These are phyloP conservation scores for Epichloe sp. DNA, from an alignment of 2,329 filamentous ascomycete species.

Conservation along the genomic window DNA sequence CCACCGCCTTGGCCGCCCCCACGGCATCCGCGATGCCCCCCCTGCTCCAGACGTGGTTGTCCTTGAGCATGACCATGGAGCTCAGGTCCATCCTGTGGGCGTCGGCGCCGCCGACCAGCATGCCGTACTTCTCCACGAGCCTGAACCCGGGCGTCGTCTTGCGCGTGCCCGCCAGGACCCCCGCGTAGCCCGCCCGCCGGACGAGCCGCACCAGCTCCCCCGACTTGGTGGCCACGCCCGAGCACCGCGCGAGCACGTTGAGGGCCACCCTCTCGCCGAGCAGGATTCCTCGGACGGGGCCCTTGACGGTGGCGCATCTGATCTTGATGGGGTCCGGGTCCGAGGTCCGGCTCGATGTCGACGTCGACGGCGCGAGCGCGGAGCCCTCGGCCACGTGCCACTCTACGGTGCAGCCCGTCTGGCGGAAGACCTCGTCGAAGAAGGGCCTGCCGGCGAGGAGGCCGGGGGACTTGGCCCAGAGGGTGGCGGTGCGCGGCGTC, in stretches of 20 bases:
- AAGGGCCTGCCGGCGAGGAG: constrained; percentile 87
- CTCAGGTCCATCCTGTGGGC: constrained; percentile 82
- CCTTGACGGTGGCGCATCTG: constrained; percentile 66
- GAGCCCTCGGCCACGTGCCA: constrained; percentile 76
- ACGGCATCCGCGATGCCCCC: constrained; percentile 81
- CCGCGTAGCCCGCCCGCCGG: constrained; percentile 58
- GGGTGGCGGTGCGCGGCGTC: constrained; percentile 45
- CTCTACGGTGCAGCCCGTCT: constrained; percentile 81
- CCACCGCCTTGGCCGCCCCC: constrained; percentile 65
- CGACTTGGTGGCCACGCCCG: constrained; percentile 69
- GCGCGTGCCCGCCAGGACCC: constrained; percentile 81
- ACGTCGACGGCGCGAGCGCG: constrained; percentile 36
- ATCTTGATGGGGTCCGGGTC: constrained; percentile 26
- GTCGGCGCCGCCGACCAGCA: constrained; percentile 88
- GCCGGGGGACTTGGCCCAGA: constrained; percentile 58
- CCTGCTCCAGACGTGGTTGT: constrained; percentile 93
- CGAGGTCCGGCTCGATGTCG: constrained; percentile 11
- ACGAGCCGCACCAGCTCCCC: constrained; percentile 41
- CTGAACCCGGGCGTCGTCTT: constrained; percentile 96
- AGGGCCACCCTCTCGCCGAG: constrained; percentile 89
- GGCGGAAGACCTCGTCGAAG: constrained; percentile 83
- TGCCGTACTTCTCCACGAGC: constrained; percentile 94
- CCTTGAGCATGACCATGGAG: constrained; percentile 97
- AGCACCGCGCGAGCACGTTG: constrained; percentile 82
- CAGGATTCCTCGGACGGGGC: constrained; percentile 66